phyloP scores from a whole-genome alignment of 768 basidiomycete species.

The Rhodosporidiobolus odoratus region DNA sequence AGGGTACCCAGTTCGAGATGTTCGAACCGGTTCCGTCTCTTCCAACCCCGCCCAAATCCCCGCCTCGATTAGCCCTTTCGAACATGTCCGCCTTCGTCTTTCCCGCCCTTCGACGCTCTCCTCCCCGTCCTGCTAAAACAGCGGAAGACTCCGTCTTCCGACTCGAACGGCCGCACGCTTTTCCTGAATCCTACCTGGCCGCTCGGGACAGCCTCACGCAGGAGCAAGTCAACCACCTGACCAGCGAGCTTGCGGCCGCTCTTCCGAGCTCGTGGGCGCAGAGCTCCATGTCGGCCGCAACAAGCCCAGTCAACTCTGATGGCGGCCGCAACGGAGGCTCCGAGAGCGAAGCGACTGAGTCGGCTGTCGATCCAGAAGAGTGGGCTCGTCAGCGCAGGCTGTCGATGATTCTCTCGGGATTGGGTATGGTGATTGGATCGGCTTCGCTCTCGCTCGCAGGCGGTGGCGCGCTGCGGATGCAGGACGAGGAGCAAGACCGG shows the following conservation, averaged over 20 bases:
- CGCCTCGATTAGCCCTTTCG: too few species aligned
- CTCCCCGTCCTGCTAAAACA: not conserved
- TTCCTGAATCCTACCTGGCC: conserved; percentile 20
- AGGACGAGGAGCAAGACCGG: conserved; percentile 11
- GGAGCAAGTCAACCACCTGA: conserved; percentile 1
- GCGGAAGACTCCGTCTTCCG: conserved; percentile 7
- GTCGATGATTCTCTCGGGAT: conserved; percentile 14
- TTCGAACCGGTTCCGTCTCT: not conserved
- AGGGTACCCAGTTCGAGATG: conserved; percentile 21
- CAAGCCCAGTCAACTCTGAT: conserved; percentile 8
- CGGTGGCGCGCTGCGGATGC: not conserved
- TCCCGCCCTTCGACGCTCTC: not conserved
- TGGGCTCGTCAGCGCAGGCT: conserved; percentile 18
- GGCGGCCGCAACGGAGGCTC: not conserved
- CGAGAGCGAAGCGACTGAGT: not conserved
- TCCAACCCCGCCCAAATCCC: not conserved
- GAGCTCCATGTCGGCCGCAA: not conserved
- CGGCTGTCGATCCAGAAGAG: conserved; percentile 11
- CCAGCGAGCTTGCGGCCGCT: conserved; percentile 1
- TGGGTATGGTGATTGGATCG: conserved; percentile 18
- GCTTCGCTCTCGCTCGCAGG: not conserved
- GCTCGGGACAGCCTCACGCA: conserved; percentile 15
- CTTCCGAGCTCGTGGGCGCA: conserved; percentile 8
- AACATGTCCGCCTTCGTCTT: not conserved
- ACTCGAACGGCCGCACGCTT: conserved; percentile 20